Conservation (phyloP, 768 basidiomycete genomes). For the Termitomyces sp. region DNA sequence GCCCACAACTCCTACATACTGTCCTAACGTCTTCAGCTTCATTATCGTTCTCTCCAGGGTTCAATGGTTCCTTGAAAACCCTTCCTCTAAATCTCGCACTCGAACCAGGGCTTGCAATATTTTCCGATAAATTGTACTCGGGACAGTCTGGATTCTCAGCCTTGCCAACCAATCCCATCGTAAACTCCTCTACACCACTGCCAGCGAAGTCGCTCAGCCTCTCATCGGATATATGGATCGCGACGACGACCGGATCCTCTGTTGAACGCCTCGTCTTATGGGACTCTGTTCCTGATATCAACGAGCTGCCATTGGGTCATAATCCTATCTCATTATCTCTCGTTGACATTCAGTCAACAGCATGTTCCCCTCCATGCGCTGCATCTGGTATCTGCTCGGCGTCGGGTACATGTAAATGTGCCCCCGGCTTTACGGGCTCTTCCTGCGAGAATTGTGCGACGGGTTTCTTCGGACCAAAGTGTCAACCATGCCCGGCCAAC, state of each 20-base stretch:
- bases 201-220: slow-evolving; percentile 50
- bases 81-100: slow-evolving; percentile 54
- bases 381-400: slow-evolving; percentile 56
- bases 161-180: slow-evolving; percentile 37
- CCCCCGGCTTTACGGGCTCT: slow-evolving; percentile 65
- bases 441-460: slow-evolving; percentile 72
- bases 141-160: slow-evolving; percentile 48
- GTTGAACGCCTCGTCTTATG: slow-evolving; percentile 59
- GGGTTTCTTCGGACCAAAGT: slow-evolving; percentile 68
- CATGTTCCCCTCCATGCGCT: slow-evolving; percentile 70
- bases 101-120: slow-evolving; percentile 52
- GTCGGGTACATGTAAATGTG: slow-evolving; percentile 66
- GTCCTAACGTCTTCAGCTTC: slow-evolving; percentile 51
- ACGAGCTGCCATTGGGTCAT: slow-evolving; percentile 55
- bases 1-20: slow-evolving; percentile 55
- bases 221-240: slow-evolving; percentile 53
- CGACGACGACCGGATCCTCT: slow-evolving; percentile 43
- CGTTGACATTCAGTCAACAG: slow-evolving; percentile 52
- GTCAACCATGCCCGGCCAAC: slow-evolving; percentile 60
- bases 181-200: slow-evolving; percentile 39
- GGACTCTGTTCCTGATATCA: slow-evolving; percentile 76
- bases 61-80: slow-evolving; percentile 44
- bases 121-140: slow-evolving; percentile 48
- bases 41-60: slow-evolving; percentile 50
- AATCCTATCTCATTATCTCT: slow-evolving; percentile 49